Conservation (phyloP, 345 rosid species). For the Conringia planisiliqua region DNA sequence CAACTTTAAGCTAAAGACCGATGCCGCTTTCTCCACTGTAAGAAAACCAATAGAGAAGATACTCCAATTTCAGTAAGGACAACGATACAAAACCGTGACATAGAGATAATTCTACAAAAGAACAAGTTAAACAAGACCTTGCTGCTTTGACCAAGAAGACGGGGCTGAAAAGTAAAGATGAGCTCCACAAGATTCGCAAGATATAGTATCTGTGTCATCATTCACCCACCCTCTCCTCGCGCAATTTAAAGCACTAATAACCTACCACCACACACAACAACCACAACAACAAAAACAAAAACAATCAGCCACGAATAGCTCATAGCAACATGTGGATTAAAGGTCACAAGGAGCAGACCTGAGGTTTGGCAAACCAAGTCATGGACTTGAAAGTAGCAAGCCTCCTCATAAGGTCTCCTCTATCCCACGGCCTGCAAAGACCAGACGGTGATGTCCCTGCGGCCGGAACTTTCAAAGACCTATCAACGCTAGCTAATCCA, state of each 20-base stretch:
- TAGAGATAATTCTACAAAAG: not conserved
- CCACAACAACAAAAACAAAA: not conserved
- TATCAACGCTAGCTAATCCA: constrained; percentile 25
- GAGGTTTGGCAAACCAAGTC: constrained; percentile 96
- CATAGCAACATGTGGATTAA: not conserved
- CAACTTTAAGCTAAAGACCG: constrained; percentile 86
- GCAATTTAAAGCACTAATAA: constrained; percentile 82
- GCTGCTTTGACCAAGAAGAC: constrained; percentile 77
- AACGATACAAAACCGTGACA: not conserved
- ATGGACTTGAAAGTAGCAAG: constrained; percentile 85
- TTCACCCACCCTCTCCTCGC: constrained; percentile 96
- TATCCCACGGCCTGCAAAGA: constrained; percentile 83
- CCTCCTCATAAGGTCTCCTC: constrained; percentile 88
- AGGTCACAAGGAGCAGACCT: constrained; percentile 45
- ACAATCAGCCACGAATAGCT: not conserved
- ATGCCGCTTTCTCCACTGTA: constrained; percentile 87
- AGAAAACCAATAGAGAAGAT: constrained; percentile 12
- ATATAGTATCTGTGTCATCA: constrained; percentile 66
- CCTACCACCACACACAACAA: constrained; percentile 43
- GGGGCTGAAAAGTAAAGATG: constrained; percentile 80
- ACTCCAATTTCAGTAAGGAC: constrained; percentile 18
- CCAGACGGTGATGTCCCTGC: constrained; percentile 45
- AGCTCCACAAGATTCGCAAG: constrained; percentile 91
- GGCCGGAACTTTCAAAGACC: constrained; percentile 24
- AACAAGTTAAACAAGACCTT: constrained; percentile 48